Conservation (phyloP, 768 basidiomycete species). For the Podaxis rugospora region DNA sequence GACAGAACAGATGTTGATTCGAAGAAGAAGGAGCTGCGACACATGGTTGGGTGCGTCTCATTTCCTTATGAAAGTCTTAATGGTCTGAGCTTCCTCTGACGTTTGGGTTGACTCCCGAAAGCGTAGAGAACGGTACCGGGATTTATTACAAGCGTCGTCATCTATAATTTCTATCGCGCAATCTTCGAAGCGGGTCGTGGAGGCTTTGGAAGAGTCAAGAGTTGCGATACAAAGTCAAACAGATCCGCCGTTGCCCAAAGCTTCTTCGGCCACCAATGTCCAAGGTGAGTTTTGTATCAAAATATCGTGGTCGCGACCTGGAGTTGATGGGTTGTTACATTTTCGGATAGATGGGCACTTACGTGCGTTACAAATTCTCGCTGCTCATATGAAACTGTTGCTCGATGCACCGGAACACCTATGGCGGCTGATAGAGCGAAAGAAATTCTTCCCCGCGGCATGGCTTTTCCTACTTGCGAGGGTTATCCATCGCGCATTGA, state of each 20-base stretch:
- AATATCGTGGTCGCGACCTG: neutral
- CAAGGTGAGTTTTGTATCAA: constrained; percentile 31
- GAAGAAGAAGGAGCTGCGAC: constrained; percentile 81
- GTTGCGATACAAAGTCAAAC: constrained; percentile 45
- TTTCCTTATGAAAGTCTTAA: neutral
- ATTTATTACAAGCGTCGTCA: constrained; percentile 79
- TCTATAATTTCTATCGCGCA: constrained; percentile 75
- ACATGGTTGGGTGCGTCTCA: constrained; percentile 86
- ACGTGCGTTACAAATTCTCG: constrained; percentile 64
- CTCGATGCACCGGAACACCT: constrained; percentile 90
- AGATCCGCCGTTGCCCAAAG: constrained; percentile 37
- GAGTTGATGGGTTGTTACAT: neutral
- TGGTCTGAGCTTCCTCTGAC: constrained; percentile 7
- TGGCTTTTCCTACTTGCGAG: constrained; percentile 86
- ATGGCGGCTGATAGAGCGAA: constrained; percentile 81
- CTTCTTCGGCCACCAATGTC: constrained; percentile 33
- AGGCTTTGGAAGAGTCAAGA: constrained; percentile 61
- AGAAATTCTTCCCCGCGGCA: constrained; percentile 76
- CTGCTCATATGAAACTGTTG: constrained; percentile 88
- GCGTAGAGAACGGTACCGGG: constrained; percentile 85
- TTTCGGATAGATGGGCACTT: constrained; percentile 55
- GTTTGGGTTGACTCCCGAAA: constrained; percentile 42
- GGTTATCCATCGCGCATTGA: constrained; percentile 75
- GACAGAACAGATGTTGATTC: constrained; percentile 75
- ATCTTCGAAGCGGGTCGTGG: constrained; percentile 61